Evolutionary conservation across 2,329 filamentous ascomycete species (phyloP), one percentile per base, ranked within the genome.

Genomic region (Pseudovirgaria hyperparasitica): DNA sequence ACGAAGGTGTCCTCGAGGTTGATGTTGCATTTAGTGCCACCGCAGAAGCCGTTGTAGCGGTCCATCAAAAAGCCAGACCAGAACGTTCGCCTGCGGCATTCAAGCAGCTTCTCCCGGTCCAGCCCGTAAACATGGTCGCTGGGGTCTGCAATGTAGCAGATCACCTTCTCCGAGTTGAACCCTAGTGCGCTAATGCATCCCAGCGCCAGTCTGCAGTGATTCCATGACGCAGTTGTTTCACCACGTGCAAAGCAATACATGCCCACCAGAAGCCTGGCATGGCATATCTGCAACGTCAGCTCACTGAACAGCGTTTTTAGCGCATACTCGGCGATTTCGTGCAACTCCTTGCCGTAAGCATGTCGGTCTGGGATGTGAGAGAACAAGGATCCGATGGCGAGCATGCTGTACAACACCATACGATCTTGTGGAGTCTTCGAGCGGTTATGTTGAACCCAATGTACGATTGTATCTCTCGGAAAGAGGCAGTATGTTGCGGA

Each of bases 21-120:
- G 32, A 82, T 63, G 34, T 69, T 64, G 25, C 62, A 68, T 5
- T 54, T 41, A 11, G 52, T 52, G 16, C 72, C 53, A 30, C 53
- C 54, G 26, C 54, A 72, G 33, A 72, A 64, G 9, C 67, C 67
- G 25, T 70, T 72, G 33, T 76, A 68, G 25, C 75, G 67, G 52
- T 84, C 79, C 48, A 80, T 65, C 39, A 82, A 55, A 38, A 76
- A 80, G 27, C 72, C 66, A 16, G 72, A 70, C 77, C 77, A 85
- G 42, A 82, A 76, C 0, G 76, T 82, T 30, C 79, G 63, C 36
- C 77, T 65, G 33, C 72, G 65, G 39, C 74, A 76, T 50, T 85
- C 79, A 14, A 67, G 64, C 38, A 75, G 67, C 16, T 67, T 70
- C 26, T 53, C 51, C 31, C 60, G 63, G 38, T 65, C 68, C 36